Percentiles rank a stretch among this genome's conserved stretches.
phyloP scores from a whole-genome alignment of 202 grass and related monocot species.

The Brachypodium distachyon region DNA sequence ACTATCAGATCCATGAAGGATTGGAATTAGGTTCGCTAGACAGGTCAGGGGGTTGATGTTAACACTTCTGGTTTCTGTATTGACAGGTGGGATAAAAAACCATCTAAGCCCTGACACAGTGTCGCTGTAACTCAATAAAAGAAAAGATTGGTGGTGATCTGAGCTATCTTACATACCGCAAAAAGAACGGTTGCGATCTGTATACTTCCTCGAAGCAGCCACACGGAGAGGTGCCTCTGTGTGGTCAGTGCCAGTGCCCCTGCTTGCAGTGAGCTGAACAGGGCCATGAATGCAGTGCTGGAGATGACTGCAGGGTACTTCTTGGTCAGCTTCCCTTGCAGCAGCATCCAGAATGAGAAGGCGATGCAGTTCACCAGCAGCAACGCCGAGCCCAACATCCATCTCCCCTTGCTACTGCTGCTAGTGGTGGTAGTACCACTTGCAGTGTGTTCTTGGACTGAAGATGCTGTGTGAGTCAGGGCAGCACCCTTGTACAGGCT shows the following conservation, averaged over 20 bases:
- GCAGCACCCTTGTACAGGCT: slow-evolving; percentile 44
- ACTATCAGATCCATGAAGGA: neutral
- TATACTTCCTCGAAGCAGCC: slow-evolving; percentile 29
- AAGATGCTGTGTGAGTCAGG: slow-evolving; percentile 22
- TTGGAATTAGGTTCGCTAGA: neutral
- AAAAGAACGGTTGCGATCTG: slow-evolving; percentile 37
- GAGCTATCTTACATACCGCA: slow-evolving; percentile 34
- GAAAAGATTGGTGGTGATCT: neutral
- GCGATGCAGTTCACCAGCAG: slow-evolving; percentile 25
- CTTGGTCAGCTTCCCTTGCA: slow-evolving; percentile 44
- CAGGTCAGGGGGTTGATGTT: neutral
- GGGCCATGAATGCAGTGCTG: slow-evolving; percentile 42
- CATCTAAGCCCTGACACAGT: neutral
- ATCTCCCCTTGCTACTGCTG: slow-evolving; percentile 21
- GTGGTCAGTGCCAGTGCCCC: slow-evolving; percentile 20
- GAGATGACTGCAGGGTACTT: slow-evolving; percentile 54
- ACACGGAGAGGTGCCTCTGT: slow-evolving; percentile 27
- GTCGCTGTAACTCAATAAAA: neutral
- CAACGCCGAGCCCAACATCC: slow-evolving; percentile 40
- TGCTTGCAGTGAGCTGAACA: slow-evolving; percentile 47
- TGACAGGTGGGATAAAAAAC: neutral
- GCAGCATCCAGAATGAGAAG: slow-evolving; percentile 49
- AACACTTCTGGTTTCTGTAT: neutral
- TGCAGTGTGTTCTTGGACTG: neutral
- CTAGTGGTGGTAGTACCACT: neutral